These are phyloP conservation scores for Artemisia argyi DNA, from an alignment of 129 eudicot genomes.

Conservation along the genomic window DNA sequence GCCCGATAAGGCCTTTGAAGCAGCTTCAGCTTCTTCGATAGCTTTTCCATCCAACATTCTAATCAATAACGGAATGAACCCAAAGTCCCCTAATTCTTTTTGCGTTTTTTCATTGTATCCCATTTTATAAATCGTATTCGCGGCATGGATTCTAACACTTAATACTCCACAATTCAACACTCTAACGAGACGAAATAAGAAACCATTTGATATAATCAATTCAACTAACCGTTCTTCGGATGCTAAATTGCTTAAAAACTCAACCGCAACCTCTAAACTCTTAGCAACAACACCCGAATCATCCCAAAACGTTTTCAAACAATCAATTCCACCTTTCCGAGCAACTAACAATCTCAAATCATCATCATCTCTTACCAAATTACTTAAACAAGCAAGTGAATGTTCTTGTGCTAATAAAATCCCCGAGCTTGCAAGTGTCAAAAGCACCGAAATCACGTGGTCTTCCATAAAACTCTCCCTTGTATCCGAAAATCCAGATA, in stretches of 20 bases:
- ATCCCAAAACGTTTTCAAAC: slow-evolving; percentile 51
- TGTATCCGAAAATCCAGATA: slow-evolving; percentile 40
- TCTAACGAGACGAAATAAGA: slow-evolving; percentile 34
- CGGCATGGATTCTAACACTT: slow-evolving; percentile 60
- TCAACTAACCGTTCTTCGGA: slow-evolving; percentile 52
- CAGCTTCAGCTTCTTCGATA: slow-evolving; percentile 58
- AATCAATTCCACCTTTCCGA: slow-evolving; percentile 55
- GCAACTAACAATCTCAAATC: slow-evolving; percentile 49
- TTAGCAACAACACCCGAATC: slow-evolving; percentile 40
- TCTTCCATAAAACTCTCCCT: slow-evolving; percentile 55
- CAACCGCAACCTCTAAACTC: slow-evolving; percentile 51
- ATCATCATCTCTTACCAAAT: slow-evolving; percentile 44
- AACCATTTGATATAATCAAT: slow-evolving; percentile 37
- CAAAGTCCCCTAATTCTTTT: slow-evolving; percentile 64
- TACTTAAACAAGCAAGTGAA: slow-evolving; percentile 66
- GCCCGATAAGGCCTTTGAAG: slow-evolving; percentile 50
- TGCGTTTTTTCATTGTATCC: slow-evolving; percentile 48
- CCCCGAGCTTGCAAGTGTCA: slow-evolving; percentile 54
- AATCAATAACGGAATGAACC: slow-evolving; percentile 54
- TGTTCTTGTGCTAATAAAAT: slow-evolving; percentile 63
- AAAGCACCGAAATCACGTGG: slow-evolving; percentile 40
- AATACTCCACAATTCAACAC: slow-evolving; percentile 53
- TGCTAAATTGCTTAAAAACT: slow-evolving; percentile 49
- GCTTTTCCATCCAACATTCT: slow-evolving; percentile 69
- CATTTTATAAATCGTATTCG: slow-evolving; percentile 47